Conservation (phyloP, 345 rosid species). For the Hirschfeldia incana region DNA sequence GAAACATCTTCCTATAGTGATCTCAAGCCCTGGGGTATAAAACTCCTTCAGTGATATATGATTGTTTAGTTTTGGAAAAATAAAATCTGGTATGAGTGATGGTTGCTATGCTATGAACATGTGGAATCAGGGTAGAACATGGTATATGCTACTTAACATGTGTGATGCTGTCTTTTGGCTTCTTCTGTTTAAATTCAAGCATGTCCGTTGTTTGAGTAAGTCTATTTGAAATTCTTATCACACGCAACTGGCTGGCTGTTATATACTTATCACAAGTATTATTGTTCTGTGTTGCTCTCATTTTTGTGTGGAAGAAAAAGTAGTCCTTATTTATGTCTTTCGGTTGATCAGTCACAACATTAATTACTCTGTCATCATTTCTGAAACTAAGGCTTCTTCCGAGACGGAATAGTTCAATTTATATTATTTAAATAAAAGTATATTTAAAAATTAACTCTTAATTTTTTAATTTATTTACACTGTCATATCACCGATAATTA, state of each 20-base stretch:
- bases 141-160: neutral
- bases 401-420: no score
- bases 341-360: no score
- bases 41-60: neutral
- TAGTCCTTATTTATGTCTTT: neutral
- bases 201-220: neutral
- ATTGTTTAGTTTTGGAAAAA: no score
- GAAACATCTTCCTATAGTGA: conserved; percentile 35
- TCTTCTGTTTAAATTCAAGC: neutral
- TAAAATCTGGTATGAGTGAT: no score
- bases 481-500: no score
- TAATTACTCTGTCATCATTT: no score
- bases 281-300: conserved; percentile 1
- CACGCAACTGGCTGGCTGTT: neutral
- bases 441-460: no score
- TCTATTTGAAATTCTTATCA: neutral
- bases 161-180: neutral
- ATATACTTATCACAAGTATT: neutral
- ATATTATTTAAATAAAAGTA: no score
- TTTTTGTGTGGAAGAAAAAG: neutral
- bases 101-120: neutral
- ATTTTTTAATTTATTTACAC: no score
- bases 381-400: no score
- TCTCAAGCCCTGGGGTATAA: no score
- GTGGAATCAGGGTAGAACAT: neutral